Base-by-base conservation (phyloP, 495 filamentous ascomycete genomes). In the Venustampulla echinocandica region DNA sequence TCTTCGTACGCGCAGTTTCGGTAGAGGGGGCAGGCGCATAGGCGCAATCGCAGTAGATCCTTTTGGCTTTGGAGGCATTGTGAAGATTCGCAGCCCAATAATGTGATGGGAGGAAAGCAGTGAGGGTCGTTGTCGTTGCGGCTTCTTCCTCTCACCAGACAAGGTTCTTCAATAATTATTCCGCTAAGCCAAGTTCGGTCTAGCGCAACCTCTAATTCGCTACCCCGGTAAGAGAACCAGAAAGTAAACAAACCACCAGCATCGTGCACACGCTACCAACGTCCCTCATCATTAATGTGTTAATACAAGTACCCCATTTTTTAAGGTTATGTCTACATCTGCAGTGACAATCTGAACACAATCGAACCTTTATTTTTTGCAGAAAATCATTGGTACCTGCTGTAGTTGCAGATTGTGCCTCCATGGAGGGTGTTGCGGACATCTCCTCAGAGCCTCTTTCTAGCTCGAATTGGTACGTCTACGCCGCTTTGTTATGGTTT, bases 11-110 rank as follows among this genome's bases (percentile, higher is more conserved):
- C 87, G 85, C 36, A 98, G 79, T 53, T 80, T 77, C 47, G 78
- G 78, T 43, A 98, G 78, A 17, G 92, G 90, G 55, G 93, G 89
- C 23, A 98, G 78, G 44, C 86, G 87, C 49, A 90, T 84, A 15
- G 82, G 79, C 47, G 65, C 67, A 47, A 54, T 27, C 33, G 42
- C 34, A 3, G 58, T 54, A 13, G 53, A 28, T 32, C 57, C 57
- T 42, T 56, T 61, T 13, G 58, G 52, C 39, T 56, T 61, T 13
- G 58, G 52, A 5, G 58, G 46, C 58, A 61, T 61, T 28, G 17
- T 28, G 30, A 30, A 30, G 7, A 27, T 3, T 47, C 44, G 35
- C 11, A 9, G 25, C 10, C n/a, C 43, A 3, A 22, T 3, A n/a
- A 23, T 13, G 10, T 7, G 37, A 6, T 21, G 38, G 4, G 15